phyloP scores from a whole-genome alignment of 257 asterid species.

The Solanum habrochaites region DNA sequence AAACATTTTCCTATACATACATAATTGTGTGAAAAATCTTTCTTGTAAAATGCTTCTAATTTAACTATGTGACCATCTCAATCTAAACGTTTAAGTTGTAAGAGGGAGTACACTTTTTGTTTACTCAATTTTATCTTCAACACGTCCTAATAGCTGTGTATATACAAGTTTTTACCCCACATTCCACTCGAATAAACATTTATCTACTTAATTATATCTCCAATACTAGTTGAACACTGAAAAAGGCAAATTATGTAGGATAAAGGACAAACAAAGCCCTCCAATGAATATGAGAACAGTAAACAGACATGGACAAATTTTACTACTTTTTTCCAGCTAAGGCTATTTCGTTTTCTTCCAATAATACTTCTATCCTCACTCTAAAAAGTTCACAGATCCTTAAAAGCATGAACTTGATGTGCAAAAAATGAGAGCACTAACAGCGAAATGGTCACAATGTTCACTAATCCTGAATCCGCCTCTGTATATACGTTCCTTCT shows the following conservation, averaged over 20 bases:
- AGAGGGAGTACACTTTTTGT: not conserved
- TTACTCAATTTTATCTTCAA: not conserved
- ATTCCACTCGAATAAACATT: not conserved
- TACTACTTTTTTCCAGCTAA: not conserved
- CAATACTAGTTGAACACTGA: not conserved
- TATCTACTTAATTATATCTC: not conserved
- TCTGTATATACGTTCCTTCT: not conserved
- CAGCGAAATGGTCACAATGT: not conserved
- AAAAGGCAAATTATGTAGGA: not conserved
- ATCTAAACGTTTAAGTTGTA: not conserved
- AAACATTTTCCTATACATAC: not conserved
- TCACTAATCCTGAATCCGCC: not conserved
- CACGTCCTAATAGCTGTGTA: too few species aligned
- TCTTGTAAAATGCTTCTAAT: not conserved
- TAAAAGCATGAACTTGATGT: not conserved
- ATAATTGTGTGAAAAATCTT: not conserved
- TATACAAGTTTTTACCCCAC: too few species aligned
- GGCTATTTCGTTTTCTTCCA: not conserved
- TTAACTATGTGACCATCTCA: not conserved
- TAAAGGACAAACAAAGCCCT: not conserved
- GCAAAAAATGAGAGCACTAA: too few species aligned
- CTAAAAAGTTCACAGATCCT: not conserved
- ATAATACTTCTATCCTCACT: not conserved
- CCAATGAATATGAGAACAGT: not conserved
- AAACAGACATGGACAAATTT: not conserved